A percentile compares a stretch with the other conserved stretches of the same genome.
Evolutionary conservation across 805 yeast species (phyloP).

Genomic region (Candida ipomoeae): DNA sequence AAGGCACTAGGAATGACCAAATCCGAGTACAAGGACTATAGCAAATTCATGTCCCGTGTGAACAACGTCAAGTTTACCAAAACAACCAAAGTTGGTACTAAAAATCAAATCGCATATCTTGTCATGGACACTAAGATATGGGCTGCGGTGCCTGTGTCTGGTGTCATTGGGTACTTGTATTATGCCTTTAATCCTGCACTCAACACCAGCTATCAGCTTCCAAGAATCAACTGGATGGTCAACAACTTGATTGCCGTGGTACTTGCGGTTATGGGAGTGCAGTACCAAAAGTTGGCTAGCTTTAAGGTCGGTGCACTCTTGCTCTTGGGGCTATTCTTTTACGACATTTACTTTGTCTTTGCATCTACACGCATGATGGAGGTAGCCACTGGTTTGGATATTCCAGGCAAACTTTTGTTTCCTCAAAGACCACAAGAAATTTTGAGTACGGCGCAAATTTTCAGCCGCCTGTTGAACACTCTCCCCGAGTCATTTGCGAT

Average conservation of each 20-base stretch:
- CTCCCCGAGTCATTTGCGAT: conserved; percentile 22
- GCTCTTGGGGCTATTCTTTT: conserved; percentile 48
- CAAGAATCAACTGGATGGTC: conserved; percentile 41
- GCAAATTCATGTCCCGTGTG: conserved; percentile 12
- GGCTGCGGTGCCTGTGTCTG: conserved; percentile 14
- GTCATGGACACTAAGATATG: conserved; percentile 22
- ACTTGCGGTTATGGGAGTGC: conserved; percentile 43
- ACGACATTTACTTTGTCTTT: conserved; percentile 67
- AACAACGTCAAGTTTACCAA: conserved; percentile 14
- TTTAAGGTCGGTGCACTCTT: conserved; percentile 45
- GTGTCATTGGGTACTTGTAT: conserved; percentile 14
- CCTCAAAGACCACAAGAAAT: conserved; percentile 27
- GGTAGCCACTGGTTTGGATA: conserved; percentile 52
- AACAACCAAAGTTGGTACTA: conserved; percentile 24
- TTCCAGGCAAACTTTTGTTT: conserved; percentile 50
- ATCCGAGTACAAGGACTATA: conserved; percentile 7
- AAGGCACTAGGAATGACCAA: conserved; percentile 3
- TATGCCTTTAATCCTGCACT: conserved; percentile 14
- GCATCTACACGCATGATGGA: conserved; percentile 57
- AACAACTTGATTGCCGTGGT: conserved; percentile 41
- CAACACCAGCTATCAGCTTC: conserved; percentile 3
- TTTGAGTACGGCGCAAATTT: not conserved
- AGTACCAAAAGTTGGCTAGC: conserved; percentile 34
- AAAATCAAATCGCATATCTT: conserved; percentile 22
- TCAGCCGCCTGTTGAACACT: not conserved